phyloP scores from a whole-genome alignment of 805 yeast genomes.

The Hermanozyma aechmeae region DNA sequence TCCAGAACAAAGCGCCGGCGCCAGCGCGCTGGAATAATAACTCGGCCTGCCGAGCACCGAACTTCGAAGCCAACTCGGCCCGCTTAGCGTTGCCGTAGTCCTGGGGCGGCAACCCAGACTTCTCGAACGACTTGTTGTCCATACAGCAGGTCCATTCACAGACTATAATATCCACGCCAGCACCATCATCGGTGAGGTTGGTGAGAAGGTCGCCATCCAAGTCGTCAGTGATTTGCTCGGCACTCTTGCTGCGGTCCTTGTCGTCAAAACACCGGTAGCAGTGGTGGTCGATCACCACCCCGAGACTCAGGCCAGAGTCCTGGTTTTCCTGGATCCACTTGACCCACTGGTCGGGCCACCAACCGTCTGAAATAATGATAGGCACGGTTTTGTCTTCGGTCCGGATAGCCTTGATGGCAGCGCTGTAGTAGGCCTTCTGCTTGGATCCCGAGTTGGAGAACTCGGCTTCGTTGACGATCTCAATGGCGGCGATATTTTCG shows the following conservation, averaged over 20 bases:
- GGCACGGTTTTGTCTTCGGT: slow-evolving; percentile 50
- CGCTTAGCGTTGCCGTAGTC: slow-evolving; percentile 28
- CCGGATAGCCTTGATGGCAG: slow-evolving; percentile 56
- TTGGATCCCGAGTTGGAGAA: slow-evolving; percentile 44
- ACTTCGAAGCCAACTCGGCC: slow-evolving; percentile 46
- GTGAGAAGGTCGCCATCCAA: slow-evolving; percentile 42
- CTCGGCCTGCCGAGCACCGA: slow-evolving; percentile 47
- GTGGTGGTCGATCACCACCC: slow-evolving; percentile 76
- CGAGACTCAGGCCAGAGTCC: slow-evolving; percentile 31
- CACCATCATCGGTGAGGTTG: slow-evolving; percentile 33
- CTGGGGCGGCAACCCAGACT: slow-evolving; percentile 19
- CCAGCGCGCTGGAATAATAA: slow-evolving; percentile 44
- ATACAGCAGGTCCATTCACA: slow-evolving; percentile 91
- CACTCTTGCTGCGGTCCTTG: slow-evolving; percentile 55
- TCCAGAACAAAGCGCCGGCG: slow-evolving; percentile 85
- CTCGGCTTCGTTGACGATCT: slow-evolving; percentile 78
- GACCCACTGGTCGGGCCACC: slow-evolving; percentile 82
- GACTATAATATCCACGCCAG: slow-evolving; percentile 59
- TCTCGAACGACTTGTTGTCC: slow-evolving; percentile 68
- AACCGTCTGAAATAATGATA: slow-evolving; percentile 80
- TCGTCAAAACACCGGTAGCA: slow-evolving; percentile 81
- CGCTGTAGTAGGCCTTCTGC: slow-evolving; percentile 53
- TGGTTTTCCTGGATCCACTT: slow-evolving; percentile 46
- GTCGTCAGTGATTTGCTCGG: slow-evolving; percentile 53
- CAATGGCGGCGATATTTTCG: slow-evolving; percentile 75